phyloP scores from a whole-genome alignment of 305 asterid species.

The Solanum hybrid region DNA sequence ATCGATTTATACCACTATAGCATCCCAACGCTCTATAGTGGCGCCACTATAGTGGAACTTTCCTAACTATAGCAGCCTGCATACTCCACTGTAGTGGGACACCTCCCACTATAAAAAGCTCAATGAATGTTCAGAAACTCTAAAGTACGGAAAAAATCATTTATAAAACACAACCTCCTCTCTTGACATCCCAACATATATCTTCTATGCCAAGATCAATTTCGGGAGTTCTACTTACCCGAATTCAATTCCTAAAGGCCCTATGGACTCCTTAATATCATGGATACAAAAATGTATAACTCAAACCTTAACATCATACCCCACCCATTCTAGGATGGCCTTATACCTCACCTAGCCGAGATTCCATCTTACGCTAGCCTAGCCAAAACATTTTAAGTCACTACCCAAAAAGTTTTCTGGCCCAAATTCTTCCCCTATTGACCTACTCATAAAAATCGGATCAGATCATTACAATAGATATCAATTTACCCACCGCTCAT shows the following conservation, averaged over 20 bases:
- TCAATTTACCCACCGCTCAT: background rate
- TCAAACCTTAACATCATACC: background rate
- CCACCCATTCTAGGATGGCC: background rate
- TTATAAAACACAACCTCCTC: background rate
- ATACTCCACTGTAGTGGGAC: background rate
- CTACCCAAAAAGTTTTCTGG: background rate
- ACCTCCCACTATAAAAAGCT: background rate
- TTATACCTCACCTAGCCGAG: background rate
- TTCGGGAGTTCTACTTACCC: background rate
- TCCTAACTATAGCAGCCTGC: background rate
- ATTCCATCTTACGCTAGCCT: background rate
- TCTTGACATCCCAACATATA: background rate
- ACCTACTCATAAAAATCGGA: background rate
- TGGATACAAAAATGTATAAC: background rate
- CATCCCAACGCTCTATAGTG: background rate
- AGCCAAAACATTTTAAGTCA: background rate
- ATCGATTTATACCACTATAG: background rate
- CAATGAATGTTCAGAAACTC: background rate
- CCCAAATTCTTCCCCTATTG: background rate
- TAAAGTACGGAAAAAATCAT: too few relatives aligned
- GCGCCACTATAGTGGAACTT: background rate
- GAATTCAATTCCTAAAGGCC: background rate
- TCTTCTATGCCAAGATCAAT: background rate
- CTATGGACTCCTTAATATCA: background rate
- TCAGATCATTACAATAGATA: background rate